Evolutionary conservation across 2,329 filamentous ascomycete species (phyloP).

Genomic region (Fusarium succisae): DNA sequence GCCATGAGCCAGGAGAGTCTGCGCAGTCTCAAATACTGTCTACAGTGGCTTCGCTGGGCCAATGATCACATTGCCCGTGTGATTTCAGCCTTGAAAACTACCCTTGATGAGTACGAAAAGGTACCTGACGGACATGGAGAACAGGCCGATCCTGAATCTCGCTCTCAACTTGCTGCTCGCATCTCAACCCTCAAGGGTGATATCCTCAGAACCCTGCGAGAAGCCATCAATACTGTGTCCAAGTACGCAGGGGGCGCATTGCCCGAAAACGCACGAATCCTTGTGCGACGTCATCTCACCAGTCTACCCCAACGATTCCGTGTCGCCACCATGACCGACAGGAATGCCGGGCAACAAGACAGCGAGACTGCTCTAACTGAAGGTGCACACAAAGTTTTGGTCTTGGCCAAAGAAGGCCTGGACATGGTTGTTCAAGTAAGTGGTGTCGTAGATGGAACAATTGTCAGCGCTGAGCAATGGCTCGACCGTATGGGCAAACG

Average conservation of each 20-base stretch:
- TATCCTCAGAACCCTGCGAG: conserved; percentile 80
- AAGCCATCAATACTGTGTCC: conserved; percentile 84
- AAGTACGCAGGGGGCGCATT: conserved; percentile 91
- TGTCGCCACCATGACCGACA: conserved; percentile 67
- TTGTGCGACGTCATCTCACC: conserved; percentile 85
- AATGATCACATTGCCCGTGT: conserved; percentile 83
- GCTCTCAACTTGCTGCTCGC: conserved; percentile 62
- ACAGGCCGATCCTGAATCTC: conserved; percentile 33
- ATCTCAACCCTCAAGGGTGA: conserved; percentile 76
- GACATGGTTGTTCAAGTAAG: conserved; percentile 96
- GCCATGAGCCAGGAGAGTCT: conserved; percentile 92
- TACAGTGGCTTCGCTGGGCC: conserved; percentile 81
- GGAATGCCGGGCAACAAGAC: conserved; percentile 40
- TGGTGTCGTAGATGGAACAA: conserved; percentile 86
- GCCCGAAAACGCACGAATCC: conserved; percentile 84
- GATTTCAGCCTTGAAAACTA: conserved; percentile 76
- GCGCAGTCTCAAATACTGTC: conserved; percentile 83
- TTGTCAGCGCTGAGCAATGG: conserved; percentile 92
- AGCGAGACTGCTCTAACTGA: conserved; percentile 55
- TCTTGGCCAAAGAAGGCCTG: conserved; percentile 88
- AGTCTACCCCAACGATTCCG: conserved; percentile 86
- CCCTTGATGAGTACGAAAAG: conserved; percentile 83
- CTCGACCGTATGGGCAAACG: conserved; percentile 75
- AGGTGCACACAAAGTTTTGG: conserved; percentile 79
- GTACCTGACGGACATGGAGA: conserved; percentile 2